Percentiles rank a stretch among this genome's conserved stretches.
phyloP scores from a whole-genome alignment of 2,329 filamentous ascomycete species.

The Trematosphaeria pertusa region DNA sequence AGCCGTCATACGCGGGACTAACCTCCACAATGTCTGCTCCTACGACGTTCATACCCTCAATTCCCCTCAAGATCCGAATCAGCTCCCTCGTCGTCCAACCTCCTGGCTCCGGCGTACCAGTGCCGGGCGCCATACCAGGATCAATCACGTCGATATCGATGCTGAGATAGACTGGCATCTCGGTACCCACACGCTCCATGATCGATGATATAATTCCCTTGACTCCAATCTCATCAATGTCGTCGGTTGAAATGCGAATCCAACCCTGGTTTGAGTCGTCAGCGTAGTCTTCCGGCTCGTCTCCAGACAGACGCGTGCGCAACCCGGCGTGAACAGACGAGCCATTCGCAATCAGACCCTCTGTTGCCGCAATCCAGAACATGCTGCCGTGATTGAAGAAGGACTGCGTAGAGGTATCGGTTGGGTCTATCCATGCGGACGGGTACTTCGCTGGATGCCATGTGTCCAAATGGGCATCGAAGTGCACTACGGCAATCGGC shows the following conservation, averaged over 20 bases:
- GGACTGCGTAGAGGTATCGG: slow-evolving; percentile 65
- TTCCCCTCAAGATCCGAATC: slow-evolving; percentile 79
- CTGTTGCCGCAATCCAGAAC: slow-evolving; percentile 86
- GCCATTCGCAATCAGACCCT: slow-evolving; percentile 77
- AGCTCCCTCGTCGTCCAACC: slow-evolving; percentile 91
- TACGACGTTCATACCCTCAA: slow-evolving; percentile 84
- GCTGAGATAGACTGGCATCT: slow-evolving; percentile 80
- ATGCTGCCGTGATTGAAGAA: slow-evolving; percentile 89
- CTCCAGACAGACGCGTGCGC: slow-evolving; percentile 73
- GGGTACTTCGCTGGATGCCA: slow-evolving; percentile 86
- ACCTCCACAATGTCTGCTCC: slow-evolving; percentile 93
- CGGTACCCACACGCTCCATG: slow-evolving; percentile 72
- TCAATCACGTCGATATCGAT: slow-evolving; percentile 85
- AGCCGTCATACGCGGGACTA: slow-evolving; percentile 81
- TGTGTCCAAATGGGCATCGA: slow-evolving; percentile 75
- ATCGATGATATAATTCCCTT: slow-evolving; percentile 74
- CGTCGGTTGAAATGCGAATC: slow-evolving; percentile 80
- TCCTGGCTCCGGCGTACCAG: slow-evolving; percentile 87
- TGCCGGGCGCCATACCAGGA: slow-evolving; percentile 75
- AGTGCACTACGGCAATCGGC: slow-evolving; percentile 58
- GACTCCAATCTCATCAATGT: slow-evolving; percentile 83
- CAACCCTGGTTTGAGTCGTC: slow-evolving; percentile 78
- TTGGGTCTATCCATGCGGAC: slow-evolving; percentile 69
- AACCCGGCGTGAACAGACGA: slow-evolving; percentile 83
- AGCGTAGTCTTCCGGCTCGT: slow-evolving; percentile 72